These are phyloP conservation scores for Ogataea minuta DNA, from an alignment of 805 yeast genomes.

Conservation along the genomic window DNA sequence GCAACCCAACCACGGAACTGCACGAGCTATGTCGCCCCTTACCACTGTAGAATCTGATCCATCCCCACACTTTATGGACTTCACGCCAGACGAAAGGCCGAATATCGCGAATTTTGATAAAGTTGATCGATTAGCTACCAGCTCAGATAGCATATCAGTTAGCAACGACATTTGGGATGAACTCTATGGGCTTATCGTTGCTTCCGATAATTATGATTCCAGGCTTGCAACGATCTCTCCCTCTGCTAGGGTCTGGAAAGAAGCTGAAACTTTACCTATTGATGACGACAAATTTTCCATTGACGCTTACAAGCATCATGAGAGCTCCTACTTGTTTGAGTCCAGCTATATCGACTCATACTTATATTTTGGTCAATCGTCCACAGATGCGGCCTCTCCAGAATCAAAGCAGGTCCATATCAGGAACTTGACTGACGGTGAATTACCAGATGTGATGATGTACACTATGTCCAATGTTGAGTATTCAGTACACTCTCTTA, in stretches of 20 bases:
- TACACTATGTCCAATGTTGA: constrained; percentile 4
- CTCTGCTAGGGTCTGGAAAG: constrained; percentile 1
- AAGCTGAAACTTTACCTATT: neutral
- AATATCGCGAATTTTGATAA: no score
- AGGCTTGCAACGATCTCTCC: neutral
- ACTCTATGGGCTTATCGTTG: constrained; percentile 14
- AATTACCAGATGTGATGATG: constrained; percentile 6
- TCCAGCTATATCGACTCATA: constrained; percentile 16
- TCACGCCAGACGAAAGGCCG: no score
- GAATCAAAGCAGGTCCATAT: constrained; percentile 1
- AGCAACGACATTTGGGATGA: constrained; percentile 15
- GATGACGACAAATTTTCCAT: constrained; percentile 13
- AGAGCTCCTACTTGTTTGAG: constrained; percentile 11
- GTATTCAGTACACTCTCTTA: constrained; percentile 3
- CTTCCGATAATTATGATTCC: constrained; percentile 1
- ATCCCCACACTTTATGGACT: no score
- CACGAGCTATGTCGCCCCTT: no score
- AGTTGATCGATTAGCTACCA: no score
- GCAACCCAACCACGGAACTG: no score
- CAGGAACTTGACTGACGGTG: constrained; percentile 4
- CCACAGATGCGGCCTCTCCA: neutral
- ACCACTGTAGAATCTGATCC: no score
- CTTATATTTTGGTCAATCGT: neutral
- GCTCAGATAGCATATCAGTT: neutral
- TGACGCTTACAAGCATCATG: constrained; percentile 16